Evolutionary conservation across 2,329 filamentous ascomycete genomes (phyloP).

Genomic region (Pseudogymnoascus verrucosus): DNA sequence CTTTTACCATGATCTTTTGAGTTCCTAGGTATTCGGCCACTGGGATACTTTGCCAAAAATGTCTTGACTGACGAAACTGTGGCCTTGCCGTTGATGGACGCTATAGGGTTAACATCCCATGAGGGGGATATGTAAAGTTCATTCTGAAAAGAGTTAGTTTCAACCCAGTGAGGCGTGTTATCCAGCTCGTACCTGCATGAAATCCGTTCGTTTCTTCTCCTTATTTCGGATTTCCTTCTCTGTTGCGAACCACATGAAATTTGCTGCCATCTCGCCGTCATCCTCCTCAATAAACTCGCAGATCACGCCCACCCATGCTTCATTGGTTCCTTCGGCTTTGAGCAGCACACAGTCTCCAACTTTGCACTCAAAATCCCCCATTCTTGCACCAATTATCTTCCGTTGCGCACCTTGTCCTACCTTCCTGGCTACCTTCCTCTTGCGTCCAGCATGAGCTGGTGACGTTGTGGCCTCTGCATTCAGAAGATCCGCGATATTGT

Average conservation of each 20-base stretch:
- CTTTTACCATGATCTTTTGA: conserved; percentile 73
- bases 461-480: conserved; percentile 15
- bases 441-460: conserved; percentile 15
- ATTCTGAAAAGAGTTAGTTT: conserved; percentile 45
- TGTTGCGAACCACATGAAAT: conserved; percentile 93
- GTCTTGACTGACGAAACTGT: conserved; percentile 63
- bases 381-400: conserved; percentile 70
- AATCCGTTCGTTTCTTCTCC: conserved; percentile 74
- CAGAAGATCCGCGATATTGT: conserved; percentile 13
- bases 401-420: conserved; percentile 25
- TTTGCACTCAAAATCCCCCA: conserved; percentile 71
- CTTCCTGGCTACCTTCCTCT: conserved; percentile 21
- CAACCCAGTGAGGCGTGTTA: neutral
- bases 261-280: conserved; percentile 69
- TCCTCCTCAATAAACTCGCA: conserved; percentile 71
- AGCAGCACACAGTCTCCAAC: conserved; percentile 80
- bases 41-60: conserved; percentile 64
- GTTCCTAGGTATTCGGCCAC: conserved; percentile 63
- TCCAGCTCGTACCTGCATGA: conserved; percentile 47
- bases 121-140: conserved; percentile 87
- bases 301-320: conserved; percentile 88
- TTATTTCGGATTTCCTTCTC: conserved; percentile 82
- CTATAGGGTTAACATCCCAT: conserved; percentile 79
- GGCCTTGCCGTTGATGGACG: conserved; percentile 85
- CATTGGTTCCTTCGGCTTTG: conserved; percentile 77